Percentiles rank a stretch among this genome's conserved stretches.
Evolutionary conservation across 495 filamentous ascomycete species (phyloP).

Genomic region (Annulohypoxylon bovei): DNA sequence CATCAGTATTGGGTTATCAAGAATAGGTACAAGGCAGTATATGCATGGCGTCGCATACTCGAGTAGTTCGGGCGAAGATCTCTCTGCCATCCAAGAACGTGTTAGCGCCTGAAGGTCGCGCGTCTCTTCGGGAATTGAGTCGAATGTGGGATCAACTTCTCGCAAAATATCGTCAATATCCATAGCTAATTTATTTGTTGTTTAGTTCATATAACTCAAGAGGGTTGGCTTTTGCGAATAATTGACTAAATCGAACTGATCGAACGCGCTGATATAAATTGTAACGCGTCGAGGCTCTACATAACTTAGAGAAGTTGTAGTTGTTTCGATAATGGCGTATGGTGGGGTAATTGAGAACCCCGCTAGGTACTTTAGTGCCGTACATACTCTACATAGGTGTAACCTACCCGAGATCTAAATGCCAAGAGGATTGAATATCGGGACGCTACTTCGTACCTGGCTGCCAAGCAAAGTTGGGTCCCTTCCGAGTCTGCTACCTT

Average conservation of each 20-base stretch:
- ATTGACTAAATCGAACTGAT: not conserved
- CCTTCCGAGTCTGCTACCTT: not conserved
- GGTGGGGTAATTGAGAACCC: slow-evolving; percentile 2
- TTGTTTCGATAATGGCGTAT: not conserved
- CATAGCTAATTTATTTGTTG: slow-evolving; percentile 56
- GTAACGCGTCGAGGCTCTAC: not conserved
- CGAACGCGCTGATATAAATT: not conserved
- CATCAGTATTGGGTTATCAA: slow-evolving; percentile 24
- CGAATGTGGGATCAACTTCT: slow-evolving; percentile 72
- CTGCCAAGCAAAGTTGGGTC: slow-evolving; percentile 14
- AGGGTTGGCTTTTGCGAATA: not conserved
- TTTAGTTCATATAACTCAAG: not conserved
- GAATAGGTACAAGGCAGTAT: not conserved
- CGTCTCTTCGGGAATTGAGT: slow-evolving; percentile 66
- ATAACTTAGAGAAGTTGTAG: not conserved
- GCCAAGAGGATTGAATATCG: slow-evolving; percentile 6
- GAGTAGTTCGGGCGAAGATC: slow-evolving; percentile 83
- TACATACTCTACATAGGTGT: not conserved
- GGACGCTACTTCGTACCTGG: slow-evolving; percentile 1
- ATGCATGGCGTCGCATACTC: slow-evolving; percentile 47
- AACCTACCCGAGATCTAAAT: not conserved
- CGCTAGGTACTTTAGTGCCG: not conserved
- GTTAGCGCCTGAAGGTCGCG: slow-evolving; percentile 89
- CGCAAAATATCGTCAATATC: slow-evolving; percentile 92
- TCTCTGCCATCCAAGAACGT: slow-evolving; percentile 90